These are phyloP conservation scores for Xylaria venustula DNA, from an alignment of 495 filamentous ascomycete species.

Conservation along the genomic window DNA sequence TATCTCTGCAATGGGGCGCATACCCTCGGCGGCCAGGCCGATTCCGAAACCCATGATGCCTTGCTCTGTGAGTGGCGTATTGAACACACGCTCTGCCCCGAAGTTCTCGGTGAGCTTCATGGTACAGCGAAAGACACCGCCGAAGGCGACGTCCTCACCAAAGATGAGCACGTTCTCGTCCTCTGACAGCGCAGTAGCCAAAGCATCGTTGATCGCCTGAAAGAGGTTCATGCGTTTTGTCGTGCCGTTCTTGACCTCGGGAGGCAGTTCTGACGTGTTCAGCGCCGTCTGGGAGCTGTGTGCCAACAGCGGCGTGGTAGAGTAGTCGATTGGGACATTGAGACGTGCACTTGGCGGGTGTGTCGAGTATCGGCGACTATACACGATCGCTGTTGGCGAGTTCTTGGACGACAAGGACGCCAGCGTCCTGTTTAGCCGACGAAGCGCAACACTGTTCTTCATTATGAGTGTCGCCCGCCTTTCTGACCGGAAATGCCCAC, in stretches of 20 bases:
- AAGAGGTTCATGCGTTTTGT: slow-evolving; percentile 88
- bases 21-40: slow-evolving; percentile 83
- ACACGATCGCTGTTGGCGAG: background rate
- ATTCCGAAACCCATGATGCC: slow-evolving; percentile 94
- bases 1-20: slow-evolving; percentile 93
- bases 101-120: slow-evolving; percentile 86
- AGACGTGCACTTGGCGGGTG: slow-evolving; percentile 58
- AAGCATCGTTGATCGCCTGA: slow-evolving; percentile 87
- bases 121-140: slow-evolving; percentile 93
- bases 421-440: slow-evolving; percentile 18
- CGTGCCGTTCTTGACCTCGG: slow-evolving; percentile 62
- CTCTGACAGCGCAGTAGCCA: slow-evolving; percentile 74
- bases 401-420: slow-evolving; percentile 7
- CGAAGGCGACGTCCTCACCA: slow-evolving; percentile 95
- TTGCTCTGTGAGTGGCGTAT: slow-evolving; percentile 92
- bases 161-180: slow-evolving; percentile 89
- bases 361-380: slow-evolving; percentile 38
- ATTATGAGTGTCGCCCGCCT: background rate
- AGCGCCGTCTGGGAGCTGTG: slow-evolving; percentile 73
- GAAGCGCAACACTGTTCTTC: slow-evolving; percentile 13
- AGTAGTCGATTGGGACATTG: slow-evolving; percentile 88
- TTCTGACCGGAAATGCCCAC: background rate
- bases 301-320: slow-evolving; percentile 73
- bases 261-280: slow-evolving; percentile 60
- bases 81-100: slow-evolving; percentile 88